Evolutionary conservation across 208 protist genomes (phyloP).

Genomic region (Trypanosoma rangeli): DNA sequence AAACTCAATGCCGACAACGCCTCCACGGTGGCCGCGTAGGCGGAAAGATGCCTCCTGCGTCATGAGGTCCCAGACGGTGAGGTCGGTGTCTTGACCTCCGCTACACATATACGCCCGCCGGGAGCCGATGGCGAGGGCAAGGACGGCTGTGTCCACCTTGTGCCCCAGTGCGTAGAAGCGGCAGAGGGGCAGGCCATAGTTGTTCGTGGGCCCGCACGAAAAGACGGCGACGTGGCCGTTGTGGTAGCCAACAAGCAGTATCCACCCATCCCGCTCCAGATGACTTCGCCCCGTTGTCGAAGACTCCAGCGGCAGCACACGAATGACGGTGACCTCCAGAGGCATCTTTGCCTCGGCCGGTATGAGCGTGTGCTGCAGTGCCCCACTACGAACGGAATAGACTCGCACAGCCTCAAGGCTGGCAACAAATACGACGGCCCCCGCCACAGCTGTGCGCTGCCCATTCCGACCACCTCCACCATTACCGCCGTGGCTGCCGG

Average conservation of each 20-base stretch:
- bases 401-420: conserved; percentile 86
- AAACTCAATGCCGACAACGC: conserved; percentile 69
- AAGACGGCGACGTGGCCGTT: conserved; percentile 87
- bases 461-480: background rate
- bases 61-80: conserved; percentile 98
- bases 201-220: conserved; percentile 56
- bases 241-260: conserved; percentile 80
- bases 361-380: conserved; percentile 67
- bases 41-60: conserved; percentile 72
- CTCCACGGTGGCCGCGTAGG: conserved; percentile 85
- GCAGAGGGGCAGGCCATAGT: conserved; percentile 86
- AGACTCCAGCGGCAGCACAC: conserved; percentile 46
- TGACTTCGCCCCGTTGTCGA: background rate
- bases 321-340: conserved; percentile 72
- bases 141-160: conserved; percentile 79
- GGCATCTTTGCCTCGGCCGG: conserved; percentile 77
- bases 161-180: conserved; percentile 85
- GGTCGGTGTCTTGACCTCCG: conserved; percentile 96
- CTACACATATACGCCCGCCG: conserved; percentile 72
- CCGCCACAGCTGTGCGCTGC: conserved; percentile 17
- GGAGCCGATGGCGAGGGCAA: conserved; percentile 73
- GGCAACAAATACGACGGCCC: conserved; percentile 67
- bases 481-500: conserved; percentile 9
- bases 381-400: conserved; percentile 75
- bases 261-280: conserved; percentile 55